phyloP scores from a whole-genome alignment of 305 asterid genomes.

The Rubia tinctorum region DNA sequence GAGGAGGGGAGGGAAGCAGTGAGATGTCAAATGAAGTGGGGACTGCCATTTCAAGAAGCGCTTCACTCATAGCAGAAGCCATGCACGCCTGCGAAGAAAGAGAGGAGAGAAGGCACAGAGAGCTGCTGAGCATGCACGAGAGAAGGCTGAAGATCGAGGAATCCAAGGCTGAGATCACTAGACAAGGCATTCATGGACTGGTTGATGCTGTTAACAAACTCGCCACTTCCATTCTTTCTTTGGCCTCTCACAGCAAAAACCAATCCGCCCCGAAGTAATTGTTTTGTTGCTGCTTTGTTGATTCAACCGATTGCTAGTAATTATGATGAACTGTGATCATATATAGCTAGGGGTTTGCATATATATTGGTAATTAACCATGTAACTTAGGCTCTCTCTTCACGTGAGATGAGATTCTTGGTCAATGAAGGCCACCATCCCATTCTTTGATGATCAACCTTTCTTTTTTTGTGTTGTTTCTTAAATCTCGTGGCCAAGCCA shows the following conservation, averaged over 20 bases:
- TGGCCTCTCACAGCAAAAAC: conserved; percentile 43
- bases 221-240: conserved; percentile 70
- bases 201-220: conserved; percentile 87
- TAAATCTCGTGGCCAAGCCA: too few species aligned
- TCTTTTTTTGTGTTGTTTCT: too few species aligned
- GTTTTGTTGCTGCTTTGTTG: neutral
- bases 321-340: neutral
- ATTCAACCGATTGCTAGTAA: neutral
- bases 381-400: neutral
- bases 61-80: conserved; percentile 61
- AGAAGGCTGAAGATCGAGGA: conserved; percentile 76
- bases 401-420: neutral
- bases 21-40: conserved; percentile 42
- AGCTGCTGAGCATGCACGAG: conserved; percentile 58
- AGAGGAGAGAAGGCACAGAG: conserved; percentile 68
- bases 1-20: conserved; percentile 15
- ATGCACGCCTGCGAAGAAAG: conserved; percentile 69
- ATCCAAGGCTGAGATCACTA: conserved; percentile 64
- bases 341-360: conserved; percentile 21
- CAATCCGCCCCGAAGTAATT: conserved; percentile 32
- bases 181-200: conserved; percentile 69
- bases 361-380: conserved; percentile 21
- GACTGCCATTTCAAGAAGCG: conserved; percentile 63
- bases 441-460: neutral
- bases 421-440: conserved; percentile 16